These are phyloP conservation scores for Pleurostoma richardsiae DNA, from an alignment of 2,329 filamentous ascomycete species.

Conservation along the genomic window DNA sequence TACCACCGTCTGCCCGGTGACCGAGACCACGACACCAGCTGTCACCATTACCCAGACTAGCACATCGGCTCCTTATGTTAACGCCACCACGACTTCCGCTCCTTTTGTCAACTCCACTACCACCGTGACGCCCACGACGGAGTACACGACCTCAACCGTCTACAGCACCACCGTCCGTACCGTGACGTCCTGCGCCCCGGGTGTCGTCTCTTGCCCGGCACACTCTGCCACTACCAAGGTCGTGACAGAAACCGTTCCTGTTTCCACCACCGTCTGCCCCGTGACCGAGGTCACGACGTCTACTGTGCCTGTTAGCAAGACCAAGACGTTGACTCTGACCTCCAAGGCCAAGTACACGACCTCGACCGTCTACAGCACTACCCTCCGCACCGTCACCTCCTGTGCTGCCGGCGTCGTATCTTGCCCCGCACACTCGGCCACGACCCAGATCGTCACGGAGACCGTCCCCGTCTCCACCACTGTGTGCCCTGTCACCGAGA, in stretches of 20 bases:
- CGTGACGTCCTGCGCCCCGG: slow-evolving; percentile 48
- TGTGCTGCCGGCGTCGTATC: slow-evolving; percentile 15
- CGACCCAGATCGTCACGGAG: slow-evolving; percentile 9
- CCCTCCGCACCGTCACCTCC: slow-evolving; percentile 13
- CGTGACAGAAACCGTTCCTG: not conserved
- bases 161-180: slow-evolving; percentile 41
- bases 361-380: slow-evolving; percentile 8
- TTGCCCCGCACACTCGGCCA: slow-evolving; percentile 13
- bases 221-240: not conserved
- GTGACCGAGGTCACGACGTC: not conserved
- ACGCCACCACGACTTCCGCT: slow-evolving; percentile 1
- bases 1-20: not conserved
- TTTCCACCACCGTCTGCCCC: not conserved
- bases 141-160: slow-evolving; percentile 28
- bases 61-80: too few species aligned
- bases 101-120: not conserved
- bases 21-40: not conserved
- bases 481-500: not conserved
- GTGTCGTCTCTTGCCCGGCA: slow-evolving; percentile 30
- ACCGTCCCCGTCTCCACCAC: slow-evolving; percentile 9
- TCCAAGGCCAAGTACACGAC: slow-evolving; percentile 7
- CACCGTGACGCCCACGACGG: not conserved
- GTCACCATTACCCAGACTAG: too few species aligned
- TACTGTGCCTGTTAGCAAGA: not conserved
- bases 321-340: slow-evolving; percentile 1